Evolutionary conservation across 257 asterid genomes (phyloP).

Genomic region (Avicennia marina): DNA sequence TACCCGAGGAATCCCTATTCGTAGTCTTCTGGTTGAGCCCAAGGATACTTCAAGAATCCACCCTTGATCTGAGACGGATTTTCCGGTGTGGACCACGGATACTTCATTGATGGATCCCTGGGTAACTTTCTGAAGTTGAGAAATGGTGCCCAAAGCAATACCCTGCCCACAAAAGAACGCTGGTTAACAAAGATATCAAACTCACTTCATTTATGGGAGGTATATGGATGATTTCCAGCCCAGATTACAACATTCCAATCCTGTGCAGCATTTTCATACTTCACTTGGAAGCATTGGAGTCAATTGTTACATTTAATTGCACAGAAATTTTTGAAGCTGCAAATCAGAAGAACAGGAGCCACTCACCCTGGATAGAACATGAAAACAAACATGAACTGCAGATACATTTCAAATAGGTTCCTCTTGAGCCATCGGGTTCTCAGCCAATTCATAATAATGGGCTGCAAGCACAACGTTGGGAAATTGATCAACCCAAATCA

Average conservation of each 20-base stretch:
- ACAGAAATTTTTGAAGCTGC: background rate
- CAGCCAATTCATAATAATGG: constrained; percentile 81
- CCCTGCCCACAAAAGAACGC: constrained; percentile 21
- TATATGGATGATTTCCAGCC: too few species aligned
- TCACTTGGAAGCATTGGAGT: too few species aligned
- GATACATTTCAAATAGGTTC: constrained; percentile 67
- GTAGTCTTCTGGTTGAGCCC: constrained; percentile 74
- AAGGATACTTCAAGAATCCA: constrained; percentile 56
- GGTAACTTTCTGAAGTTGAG: constrained; percentile 83
- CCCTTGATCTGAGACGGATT: constrained; percentile 53
- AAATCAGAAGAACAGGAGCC: background rate
- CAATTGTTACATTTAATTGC: too few species aligned
- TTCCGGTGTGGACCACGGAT: constrained; percentile 76
- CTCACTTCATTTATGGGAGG: background rate
- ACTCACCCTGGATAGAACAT: constrained; percentile 81
- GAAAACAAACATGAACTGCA: constrained; percentile 87
- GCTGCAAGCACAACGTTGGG: constrained; percentile 35
- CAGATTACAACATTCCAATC: too few species aligned
- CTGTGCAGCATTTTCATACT: too few species aligned
- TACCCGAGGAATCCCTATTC: too few species aligned
- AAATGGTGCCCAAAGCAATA: constrained; percentile 84
- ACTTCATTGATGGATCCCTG: constrained; percentile 71
- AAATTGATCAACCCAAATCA: too few species aligned
- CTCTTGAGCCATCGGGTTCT: constrained; percentile 84
- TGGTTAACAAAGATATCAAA: background rate